A percentile compares a stretch with the other conserved stretches of the same genome.
Conservation (phyloP, 2,329 filamentous ascomycete genomes). For the Aspergillus texensis region DNA sequence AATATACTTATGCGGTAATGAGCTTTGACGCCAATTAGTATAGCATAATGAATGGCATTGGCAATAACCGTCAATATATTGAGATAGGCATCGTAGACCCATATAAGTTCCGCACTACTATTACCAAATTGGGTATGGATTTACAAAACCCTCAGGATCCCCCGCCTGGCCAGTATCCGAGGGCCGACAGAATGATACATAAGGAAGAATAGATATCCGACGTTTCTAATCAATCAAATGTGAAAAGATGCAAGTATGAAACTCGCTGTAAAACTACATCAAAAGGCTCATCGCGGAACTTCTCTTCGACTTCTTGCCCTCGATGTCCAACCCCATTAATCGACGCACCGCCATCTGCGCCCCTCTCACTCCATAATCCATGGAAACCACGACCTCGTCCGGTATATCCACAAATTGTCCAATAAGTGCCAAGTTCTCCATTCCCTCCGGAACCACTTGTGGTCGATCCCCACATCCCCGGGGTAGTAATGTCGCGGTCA, state of each 20-base stretch:
- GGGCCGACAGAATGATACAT: background rate
- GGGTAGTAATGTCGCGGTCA: constrained; percentile 42
- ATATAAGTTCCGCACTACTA: background rate
- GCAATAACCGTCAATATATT: background rate
- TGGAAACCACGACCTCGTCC: constrained; percentile 42
- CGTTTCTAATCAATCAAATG: background rate
- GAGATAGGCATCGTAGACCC: background rate
- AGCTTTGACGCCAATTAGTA: background rate
- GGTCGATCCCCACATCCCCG: constrained; percentile 42
- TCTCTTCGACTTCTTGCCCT: constrained; percentile 13
- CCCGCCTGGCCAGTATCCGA: background rate
- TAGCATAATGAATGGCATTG: background rate
- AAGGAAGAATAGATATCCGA: background rate
- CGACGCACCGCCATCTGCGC: constrained; percentile 42
- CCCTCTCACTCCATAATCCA: constrained; percentile 42
- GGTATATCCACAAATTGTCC: constrained; percentile 48
- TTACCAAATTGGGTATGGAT: background rate
- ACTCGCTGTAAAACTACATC: background rate
- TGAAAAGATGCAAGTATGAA: background rate
- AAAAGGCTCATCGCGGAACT: constrained; percentile 3
- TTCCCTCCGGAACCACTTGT: constrained; percentile 39
- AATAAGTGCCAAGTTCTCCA: constrained; percentile 43
- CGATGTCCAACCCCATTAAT: constrained; percentile 27
- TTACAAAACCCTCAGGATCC: background rate
- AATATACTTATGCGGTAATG: background rate